phyloP scores from a whole-genome alignment of 2,329 filamentous ascomycete genomes.

The Cladosporium sp. region DNA sequence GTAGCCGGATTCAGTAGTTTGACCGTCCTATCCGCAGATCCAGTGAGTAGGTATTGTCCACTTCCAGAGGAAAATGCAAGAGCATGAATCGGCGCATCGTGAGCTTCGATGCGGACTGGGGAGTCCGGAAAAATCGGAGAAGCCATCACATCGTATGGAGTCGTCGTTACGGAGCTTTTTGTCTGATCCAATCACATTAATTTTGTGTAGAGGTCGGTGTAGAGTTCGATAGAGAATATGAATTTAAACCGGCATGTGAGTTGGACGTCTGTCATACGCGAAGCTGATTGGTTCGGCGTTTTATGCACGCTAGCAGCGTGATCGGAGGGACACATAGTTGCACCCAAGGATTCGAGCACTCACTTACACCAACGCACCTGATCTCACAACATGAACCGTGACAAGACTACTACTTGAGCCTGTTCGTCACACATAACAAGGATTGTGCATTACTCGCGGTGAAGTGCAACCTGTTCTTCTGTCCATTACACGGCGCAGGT shows the following conservation, averaged over 20 bases:
- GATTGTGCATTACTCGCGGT: neutral
- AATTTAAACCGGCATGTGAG: neutral
- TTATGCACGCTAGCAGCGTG: neutral
- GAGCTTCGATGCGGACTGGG: slow-evolving; percentile 6
- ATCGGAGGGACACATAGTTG: neutral
- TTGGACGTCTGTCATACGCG: neutral
- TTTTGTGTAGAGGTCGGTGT: too few species aligned
- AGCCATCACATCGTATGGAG: slow-evolving; percentile 3
- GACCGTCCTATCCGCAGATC: slow-evolving; percentile 79
- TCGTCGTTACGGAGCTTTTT: too few species aligned
- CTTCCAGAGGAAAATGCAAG: slow-evolving; percentile 51
- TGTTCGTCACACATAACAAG: neutral
- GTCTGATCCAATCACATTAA: neutral
- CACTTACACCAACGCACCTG: neutral
- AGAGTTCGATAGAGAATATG: neutral
- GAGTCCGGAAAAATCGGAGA: neutral
- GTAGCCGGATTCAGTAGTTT: slow-evolving; percentile 76
- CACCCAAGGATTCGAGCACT: neutral
- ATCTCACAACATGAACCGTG: neutral
- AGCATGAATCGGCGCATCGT: slow-evolving; percentile 44
- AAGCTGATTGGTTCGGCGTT: neutral
- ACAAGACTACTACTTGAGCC: neutral
- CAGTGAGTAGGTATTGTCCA: slow-evolving; percentile 69
- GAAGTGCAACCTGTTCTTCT: neutral
- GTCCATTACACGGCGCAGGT: neutral